These are phyloP conservation scores for Plenodomus biglobosus DNA, from an alignment of 2,329 filamentous ascomycete species.

Conservation along the genomic window DNA sequence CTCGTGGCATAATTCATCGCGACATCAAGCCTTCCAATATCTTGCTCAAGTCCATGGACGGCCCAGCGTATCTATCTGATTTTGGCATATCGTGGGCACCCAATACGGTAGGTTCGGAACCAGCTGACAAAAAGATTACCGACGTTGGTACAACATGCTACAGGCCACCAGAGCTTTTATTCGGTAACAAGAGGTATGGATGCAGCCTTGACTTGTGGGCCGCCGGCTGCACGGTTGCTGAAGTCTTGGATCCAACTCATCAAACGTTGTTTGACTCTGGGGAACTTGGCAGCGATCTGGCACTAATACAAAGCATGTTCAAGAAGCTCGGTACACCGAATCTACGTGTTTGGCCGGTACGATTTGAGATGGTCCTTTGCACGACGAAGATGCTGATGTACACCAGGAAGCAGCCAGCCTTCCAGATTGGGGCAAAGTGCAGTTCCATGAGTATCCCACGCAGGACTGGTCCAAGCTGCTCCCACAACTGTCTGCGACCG, in stretches of 20 bases:
- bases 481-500: conserved; percentile 58
- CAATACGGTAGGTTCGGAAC: conserved; percentile 60
- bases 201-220: conserved; percentile 84
- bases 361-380: conserved; percentile 20
- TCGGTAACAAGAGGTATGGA: conserved; percentile 75
- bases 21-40: conserved; percentile 94
- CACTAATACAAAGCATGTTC: conserved; percentile 89
- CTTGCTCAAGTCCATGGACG: conserved; percentile 65
- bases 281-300: conserved; percentile 88
- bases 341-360: conserved; percentile 75
- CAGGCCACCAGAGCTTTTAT: conserved; percentile 84
- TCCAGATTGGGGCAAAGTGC: conserved; percentile 82
- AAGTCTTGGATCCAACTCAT: conserved; percentile 62
- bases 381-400: background rate
- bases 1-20: conserved; percentile 78
- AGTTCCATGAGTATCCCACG: conserved; percentile 74
- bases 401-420: conserved; percentile 63
- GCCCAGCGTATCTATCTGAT: conserved; percentile 79
- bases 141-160: conserved; percentile 95
- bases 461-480: conserved; percentile 71
- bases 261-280: conserved; percentile 78
- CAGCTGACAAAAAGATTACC: conserved; percentile 70
- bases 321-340: conserved; percentile 86
- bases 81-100: conserved; percentile 91
- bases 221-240: conserved; percentile 79